phyloP scores from a whole-genome alignment of 805 yeast species.

The Candida lessepsii region DNA sequence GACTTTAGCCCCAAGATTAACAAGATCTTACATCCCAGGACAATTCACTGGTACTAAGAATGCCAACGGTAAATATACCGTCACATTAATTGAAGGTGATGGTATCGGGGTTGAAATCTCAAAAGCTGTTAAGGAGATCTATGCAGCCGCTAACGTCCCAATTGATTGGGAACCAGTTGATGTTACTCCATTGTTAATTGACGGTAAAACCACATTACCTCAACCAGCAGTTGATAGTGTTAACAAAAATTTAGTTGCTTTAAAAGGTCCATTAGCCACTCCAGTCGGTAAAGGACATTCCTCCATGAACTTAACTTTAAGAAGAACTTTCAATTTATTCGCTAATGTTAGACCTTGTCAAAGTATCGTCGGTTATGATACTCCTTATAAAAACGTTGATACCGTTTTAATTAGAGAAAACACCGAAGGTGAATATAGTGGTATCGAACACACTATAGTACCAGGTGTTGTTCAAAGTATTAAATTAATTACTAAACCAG shows the following conservation, averaged over 20 bases:
- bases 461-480: slow-evolving; percentile 99
- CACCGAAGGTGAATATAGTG: slow-evolving; percentile 99
- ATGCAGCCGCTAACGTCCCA: slow-evolving; percentile 92
- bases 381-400: slow-evolving; percentile 87
- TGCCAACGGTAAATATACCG: slow-evolving; percentile 83
- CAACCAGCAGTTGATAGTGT: slow-evolving; percentile 88
- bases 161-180: slow-evolving; percentile 97
- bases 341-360: slow-evolving; percentile 98
- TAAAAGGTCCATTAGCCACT: slow-evolving; percentile 97
- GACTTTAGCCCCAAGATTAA: slow-evolving; percentile 28
- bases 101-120: slow-evolving; percentile 96
- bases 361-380: slow-evolving; percentile 88
- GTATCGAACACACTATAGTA: slow-evolving; percentile 96
- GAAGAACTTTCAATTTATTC: slow-evolving; percentile 93
- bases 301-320: slow-evolving; percentile 92
- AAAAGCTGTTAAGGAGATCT: slow-evolving; percentile 88
- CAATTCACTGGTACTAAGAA: slow-evolving; percentile 64
- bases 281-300: slow-evolving; percentile 99
- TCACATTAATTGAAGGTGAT: slow-evolving; percentile 96
- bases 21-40: slow-evolving; percentile 55
- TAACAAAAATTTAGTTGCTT: slow-evolving; percentile 89
- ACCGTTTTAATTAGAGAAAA: slow-evolving; percentile 97
- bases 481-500: slow-evolving; percentile 93
- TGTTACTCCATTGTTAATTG: slow-evolving; percentile 87
- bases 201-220: slow-evolving; percentile 91